These are phyloP conservation scores for Lepidium africanum DNA, from an alignment of 345 rosid species.

Conservation along the genomic window DNA sequence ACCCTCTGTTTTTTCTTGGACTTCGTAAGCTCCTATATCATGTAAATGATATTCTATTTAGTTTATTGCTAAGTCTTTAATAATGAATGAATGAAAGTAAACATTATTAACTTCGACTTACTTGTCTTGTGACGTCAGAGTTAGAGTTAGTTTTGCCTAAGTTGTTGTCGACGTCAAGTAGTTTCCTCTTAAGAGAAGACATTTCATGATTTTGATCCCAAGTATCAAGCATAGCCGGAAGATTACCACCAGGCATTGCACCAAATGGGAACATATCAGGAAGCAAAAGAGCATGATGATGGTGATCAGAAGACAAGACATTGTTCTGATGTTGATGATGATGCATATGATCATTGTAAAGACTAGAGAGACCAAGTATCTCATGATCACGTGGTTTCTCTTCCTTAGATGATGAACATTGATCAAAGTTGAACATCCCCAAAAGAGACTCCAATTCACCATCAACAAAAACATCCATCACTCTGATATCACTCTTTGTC, in stretches of 20 bases:
- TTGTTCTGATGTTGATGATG: constrained; percentile 18
- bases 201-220: constrained; percentile 24
- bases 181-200: constrained; percentile 17
- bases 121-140: constrained; percentile 21
- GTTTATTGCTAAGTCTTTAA: not conserved
- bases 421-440: constrained; percentile 34
- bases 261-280: constrained; percentile 25
- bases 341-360: constrained; percentile 20
- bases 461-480: constrained; percentile 32
- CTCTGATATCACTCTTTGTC: too few relatives aligned
- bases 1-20: constrained; percentile 39
- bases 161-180: constrained; percentile 7
- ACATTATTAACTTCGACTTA: not conserved
- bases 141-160: constrained; percentile 1
- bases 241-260: constrained; percentile 20
- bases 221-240: constrained; percentile 23
- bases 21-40: constrained; percentile 22
- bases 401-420: constrained; percentile 25
- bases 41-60: not conserved
- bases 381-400: constrained; percentile 16
- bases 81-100: not conserved
- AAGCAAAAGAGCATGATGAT: constrained; percentile 17
- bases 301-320: constrained; percentile 16
- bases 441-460: constrained; percentile 33
- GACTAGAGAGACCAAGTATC: constrained; percentile 24